These are phyloP conservation scores for Chaetomidium leptoderma DNA, from an alignment of 495 filamentous ascomycete genomes.

Conservation along the genomic window DNA sequence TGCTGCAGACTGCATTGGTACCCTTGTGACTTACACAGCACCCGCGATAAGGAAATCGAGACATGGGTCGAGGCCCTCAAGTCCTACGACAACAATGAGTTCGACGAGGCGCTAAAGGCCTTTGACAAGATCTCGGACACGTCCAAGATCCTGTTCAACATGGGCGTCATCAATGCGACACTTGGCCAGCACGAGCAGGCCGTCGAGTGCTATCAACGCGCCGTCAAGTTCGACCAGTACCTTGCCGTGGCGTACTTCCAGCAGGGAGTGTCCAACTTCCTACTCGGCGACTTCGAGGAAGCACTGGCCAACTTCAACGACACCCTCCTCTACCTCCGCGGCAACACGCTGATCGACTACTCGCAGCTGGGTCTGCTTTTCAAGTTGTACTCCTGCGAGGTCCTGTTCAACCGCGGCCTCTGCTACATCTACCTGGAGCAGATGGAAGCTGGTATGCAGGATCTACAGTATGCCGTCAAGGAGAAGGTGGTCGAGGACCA, in stretches of 20 bases:
- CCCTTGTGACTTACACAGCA: slow-evolving; percentile 12
- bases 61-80: slow-evolving; percentile 91
- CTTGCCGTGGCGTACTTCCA: slow-evolving; percentile 98
- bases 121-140: slow-evolving; percentile 91
- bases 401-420: slow-evolving; percentile 94
- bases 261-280: slow-evolving; percentile 96
- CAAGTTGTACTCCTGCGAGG: slow-evolving; percentile 95
- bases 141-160: slow-evolving; percentile 98
- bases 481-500: slow-evolving; percentile 95
- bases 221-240: slow-evolving; percentile 84
- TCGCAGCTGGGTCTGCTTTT: slow-evolving; percentile 94
- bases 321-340: slow-evolving; percentile 87
- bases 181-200: slow-evolving; percentile 95
- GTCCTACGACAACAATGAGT: slow-evolving; percentile 94
- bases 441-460: slow-evolving; percentile 81
- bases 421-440: slow-evolving; percentile 97
- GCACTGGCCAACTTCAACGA: slow-evolving; percentile 99
- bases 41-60: slow-evolving; percentile 83
- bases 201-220: slow-evolving; percentile 90
- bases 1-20: not conserved
- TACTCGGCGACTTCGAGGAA: slow-evolving; percentile 95
- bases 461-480: slow-evolving; percentile 87
- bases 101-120: slow-evolving; percentile 73
- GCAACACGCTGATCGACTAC: slow-evolving; percentile 97
- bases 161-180: slow-evolving; percentile 95